Percentiles rank a stretch among this genome's conserved stretches.
Conservation (phyloP, 768 basidiomycete genomes). For the Wakefieldia striispora region DNA sequence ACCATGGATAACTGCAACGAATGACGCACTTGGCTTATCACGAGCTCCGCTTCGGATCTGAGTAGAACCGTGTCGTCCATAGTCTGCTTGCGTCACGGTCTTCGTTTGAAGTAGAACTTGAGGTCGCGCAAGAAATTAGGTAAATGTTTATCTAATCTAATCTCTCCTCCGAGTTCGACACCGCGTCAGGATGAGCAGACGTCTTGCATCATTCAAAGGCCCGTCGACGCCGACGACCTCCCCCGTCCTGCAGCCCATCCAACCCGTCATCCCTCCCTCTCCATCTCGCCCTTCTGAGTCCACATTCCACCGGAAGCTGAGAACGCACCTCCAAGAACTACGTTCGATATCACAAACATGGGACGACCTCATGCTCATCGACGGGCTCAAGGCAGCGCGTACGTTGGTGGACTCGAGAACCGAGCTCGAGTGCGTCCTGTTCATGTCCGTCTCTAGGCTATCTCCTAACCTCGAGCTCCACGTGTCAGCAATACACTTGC, state of each 20-base stretch:
- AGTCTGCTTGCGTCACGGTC: too few relatives aligned
- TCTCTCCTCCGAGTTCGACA: constrained; percentile 4
- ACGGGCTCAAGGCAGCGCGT: constrained; percentile 75
- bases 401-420: constrained; percentile 76
- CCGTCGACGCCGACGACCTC: constrained; percentile 74
- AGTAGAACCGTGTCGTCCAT: constrained; percentile 31
- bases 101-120: background rate
- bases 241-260: constrained; percentile 48
- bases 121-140: too few relatives aligned
- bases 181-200: constrained; percentile 40
- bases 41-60: constrained; percentile 32
- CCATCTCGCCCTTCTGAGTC: constrained; percentile 54
- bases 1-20: background rate
- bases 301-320: constrained; percentile 77
- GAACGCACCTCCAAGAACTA: constrained; percentile 67
- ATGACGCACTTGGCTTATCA: constrained; percentile 25
- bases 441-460: background rate
- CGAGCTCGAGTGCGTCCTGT: constrained; percentile 72
- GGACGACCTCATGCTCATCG: constrained; percentile 79
- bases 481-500: constrained; percentile 59
- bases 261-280: constrained; percentile 40
- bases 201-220: constrained; percentile 75
- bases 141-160: constrained; percentile 24
- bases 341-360: constrained; percentile 63
- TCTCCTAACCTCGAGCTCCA: background rate